Evolutionary conservation across 495 filamentous ascomycete genomes (phyloP), one percentile per base, ranked within the genome.

Genomic region (Podospora tetraspora): DNA sequence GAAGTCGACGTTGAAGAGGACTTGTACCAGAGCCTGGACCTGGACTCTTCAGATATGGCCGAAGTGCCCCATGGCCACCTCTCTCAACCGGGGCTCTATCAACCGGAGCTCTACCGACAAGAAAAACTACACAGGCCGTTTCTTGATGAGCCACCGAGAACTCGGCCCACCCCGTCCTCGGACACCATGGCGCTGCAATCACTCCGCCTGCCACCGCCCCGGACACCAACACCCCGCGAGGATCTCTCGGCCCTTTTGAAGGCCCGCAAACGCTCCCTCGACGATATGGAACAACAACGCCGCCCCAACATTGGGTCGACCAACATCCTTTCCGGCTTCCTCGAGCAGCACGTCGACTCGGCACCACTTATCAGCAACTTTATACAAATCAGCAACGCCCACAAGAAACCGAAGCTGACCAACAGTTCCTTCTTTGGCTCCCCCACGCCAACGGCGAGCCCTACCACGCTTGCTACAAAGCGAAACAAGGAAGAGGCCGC

Each of bases 301-400:
- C n/a, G 22, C 25, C 5, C 63, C 24, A 13, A 22, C 6, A 64
- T 63, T n/a, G 59, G 32, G 7, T 70, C 71, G 3, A 72, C 69
- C 25, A 69, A 70, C 25, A 58, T 69, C 4, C 37, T 74, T 16
- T 34, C 60, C n/a, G 68, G 70, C 5, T 68, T 68, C 11, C 58
- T 59, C 56, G 57, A 25, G 34, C 65, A 76, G 5, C 70, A 71
- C 64, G 64, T 59, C 1, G 70, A 75, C 43, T 75, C 75, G 22
- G 62, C 34, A 2, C 73, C 70, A 13, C 73, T 84, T 8, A 64
- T 86, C 13, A 80, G 83, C 11, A 78, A 80, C 37, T 87, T 80
- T 66, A 73, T 85, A 64, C 75, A 78, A 24, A 69, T 85, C 10
- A 76, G 24, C 62, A 65, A 79, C 63, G 72, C 68, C 37, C 66